phyloP scores from a whole-genome alignment of 306 rosid species.

The Cercis canadensis region DNA sequence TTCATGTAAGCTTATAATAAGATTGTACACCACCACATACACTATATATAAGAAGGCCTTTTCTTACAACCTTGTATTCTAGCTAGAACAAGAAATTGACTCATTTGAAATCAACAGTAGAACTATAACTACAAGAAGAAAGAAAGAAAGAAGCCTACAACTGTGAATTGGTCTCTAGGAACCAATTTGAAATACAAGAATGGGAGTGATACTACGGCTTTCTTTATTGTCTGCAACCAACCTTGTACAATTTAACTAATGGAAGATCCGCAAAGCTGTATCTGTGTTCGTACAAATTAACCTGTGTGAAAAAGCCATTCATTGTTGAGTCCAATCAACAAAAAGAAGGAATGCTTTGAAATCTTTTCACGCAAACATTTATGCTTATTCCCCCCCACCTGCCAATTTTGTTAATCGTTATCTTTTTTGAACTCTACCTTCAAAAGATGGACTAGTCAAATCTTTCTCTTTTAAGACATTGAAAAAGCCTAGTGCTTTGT shows the following conservation, averaged over 20 bases:
- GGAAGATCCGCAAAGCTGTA: background rate
- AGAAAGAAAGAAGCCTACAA: too few species aligned
- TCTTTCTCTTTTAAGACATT: constrained; percentile 34
- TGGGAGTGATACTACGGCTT: background rate
- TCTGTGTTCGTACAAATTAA: background rate
- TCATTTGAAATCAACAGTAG: too few species aligned
- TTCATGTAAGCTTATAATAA: too few species aligned
- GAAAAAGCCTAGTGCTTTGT: constrained; percentile 12
- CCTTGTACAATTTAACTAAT: background rate
- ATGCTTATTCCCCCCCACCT: constrained; percentile 28
- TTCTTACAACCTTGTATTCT: too few species aligned
- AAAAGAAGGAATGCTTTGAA: background rate
- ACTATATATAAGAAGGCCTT: too few species aligned
- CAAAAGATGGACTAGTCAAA: constrained; percentile 18
- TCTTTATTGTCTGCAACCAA: background rate
- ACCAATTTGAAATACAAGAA: background rate
- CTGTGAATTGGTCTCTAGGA: too few species aligned
- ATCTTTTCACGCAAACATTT: background rate
- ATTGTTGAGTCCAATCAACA: constrained; percentile 10
- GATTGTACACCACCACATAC: too few species aligned
- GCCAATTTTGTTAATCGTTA: constrained; percentile 1
- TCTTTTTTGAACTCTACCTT: constrained; percentile 10
- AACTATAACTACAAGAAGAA: too few species aligned
- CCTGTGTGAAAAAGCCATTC: background rate
- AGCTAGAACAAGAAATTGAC: too few species aligned